These are phyloP conservation scores for Tuber indicum DNA, from an alignment of 495 filamentous ascomycete genomes.

Conservation along the genomic window DNA sequence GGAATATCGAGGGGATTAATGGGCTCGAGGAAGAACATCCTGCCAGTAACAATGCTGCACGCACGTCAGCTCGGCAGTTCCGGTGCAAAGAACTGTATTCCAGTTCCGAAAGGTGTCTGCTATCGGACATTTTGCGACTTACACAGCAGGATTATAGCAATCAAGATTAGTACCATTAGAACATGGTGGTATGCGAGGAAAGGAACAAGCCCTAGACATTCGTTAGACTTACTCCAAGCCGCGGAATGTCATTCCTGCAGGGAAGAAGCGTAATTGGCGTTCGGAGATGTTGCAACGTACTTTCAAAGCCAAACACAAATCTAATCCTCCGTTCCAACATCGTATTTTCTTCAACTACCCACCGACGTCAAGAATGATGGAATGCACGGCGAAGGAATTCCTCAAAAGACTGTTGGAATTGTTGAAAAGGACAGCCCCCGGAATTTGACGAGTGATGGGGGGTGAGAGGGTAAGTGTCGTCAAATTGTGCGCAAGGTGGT, in stretches of 20 bases:
- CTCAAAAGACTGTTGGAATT: neutral
- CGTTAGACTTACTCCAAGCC: neutral
- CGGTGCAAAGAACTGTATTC: conserved; percentile 47
- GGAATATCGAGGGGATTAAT: conserved; percentile 70
- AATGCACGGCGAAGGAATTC: neutral
- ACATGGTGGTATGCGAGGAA: conserved; percentile 98
- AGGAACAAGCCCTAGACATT: conserved; percentile 67
- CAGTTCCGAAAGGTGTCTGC: conserved; percentile 5
- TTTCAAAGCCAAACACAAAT: conserved; percentile 39
- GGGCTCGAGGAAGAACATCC: conserved; percentile 73
- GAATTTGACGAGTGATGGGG: neutral
- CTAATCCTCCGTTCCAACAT: conserved; percentile 27
- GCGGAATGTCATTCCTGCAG: neutral
- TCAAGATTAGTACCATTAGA: conserved; percentile 91
- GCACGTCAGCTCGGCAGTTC: conserved; percentile 9
- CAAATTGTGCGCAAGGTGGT: neutral
- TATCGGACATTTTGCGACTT: conserved; percentile 44
- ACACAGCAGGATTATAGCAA: conserved; percentile 94
- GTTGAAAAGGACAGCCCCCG: neutral
- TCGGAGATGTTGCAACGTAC: conserved; percentile 17
- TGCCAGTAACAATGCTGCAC: conserved; percentile 64
- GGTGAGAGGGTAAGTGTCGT: neutral
- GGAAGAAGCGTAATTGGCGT: neutral
- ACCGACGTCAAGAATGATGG: neutral
- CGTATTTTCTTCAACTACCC: conserved; percentile 1